These are phyloP conservation scores for Boechera retrofracta DNA, from an alignment of 345 rosid genomes.

Conservation along the genomic window DNA sequence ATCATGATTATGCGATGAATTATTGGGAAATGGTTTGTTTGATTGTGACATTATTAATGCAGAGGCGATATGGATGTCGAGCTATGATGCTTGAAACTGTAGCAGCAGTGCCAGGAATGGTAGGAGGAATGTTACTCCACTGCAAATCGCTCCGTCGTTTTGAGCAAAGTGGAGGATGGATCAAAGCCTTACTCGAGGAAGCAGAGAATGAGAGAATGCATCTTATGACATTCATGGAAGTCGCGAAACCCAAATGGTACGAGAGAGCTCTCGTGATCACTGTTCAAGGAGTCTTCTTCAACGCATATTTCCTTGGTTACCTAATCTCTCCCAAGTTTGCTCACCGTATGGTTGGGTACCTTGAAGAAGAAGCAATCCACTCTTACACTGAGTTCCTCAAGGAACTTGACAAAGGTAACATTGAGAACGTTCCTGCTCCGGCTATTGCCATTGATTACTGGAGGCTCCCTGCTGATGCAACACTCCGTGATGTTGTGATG, in stretches of 20 bases:
- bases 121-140: conserved; percentile 77
- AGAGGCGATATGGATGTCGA: conserved; percentile 75
- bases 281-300: conserved; percentile 82
- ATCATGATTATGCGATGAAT: not conserved
- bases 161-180: conserved; percentile 90
- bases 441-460: conserved; percentile 84
- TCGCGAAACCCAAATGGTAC: conserved; percentile 72
- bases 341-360: conserved; percentile 80
- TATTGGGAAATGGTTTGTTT: not conserved
- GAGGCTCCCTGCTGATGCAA: conserved; percentile 65
- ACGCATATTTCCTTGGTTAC: conserved; percentile 75
- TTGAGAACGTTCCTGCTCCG: conserved; percentile 81
- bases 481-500: conserved; percentile 69
- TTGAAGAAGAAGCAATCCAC: conserved; percentile 85
- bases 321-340: conserved; percentile 75
- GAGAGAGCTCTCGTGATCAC: conserved; percentile 73
- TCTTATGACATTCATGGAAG: conserved; percentile 91
- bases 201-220: conserved; percentile 95
- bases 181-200: conserved; percentile 74
- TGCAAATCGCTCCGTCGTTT: conserved; percentile 73
- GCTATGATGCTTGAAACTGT: conserved; percentile 94
- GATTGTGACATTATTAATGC: conserved; percentile 9
- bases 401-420: conserved; percentile 77
- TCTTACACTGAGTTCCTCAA: conserved; percentile 84
- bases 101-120: conserved; percentile 90